phyloP scores from a whole-genome alignment of 108 stramenopile species.

The Bacterosira constricta region DNA sequence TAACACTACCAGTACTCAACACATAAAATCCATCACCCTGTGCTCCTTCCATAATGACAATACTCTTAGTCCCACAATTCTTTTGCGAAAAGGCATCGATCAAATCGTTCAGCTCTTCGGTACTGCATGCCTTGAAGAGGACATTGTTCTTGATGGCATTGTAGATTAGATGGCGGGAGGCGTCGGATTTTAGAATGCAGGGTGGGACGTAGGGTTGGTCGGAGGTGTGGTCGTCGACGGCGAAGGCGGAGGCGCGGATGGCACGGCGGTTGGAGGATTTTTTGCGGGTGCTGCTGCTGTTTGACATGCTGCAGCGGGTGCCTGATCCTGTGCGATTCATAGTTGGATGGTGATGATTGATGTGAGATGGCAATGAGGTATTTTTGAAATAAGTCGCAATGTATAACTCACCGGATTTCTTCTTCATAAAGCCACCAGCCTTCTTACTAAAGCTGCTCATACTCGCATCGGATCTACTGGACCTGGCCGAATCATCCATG shows the following conservation, averaged over 20 bases:
- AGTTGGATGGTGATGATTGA: too few species aligned
- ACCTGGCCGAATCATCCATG: too few species aligned
- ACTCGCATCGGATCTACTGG: too few species aligned
- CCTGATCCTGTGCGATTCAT: too few species aligned
- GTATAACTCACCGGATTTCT: too few species aligned
- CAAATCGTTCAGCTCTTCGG: slow-evolving; percentile 52
- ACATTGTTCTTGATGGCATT: slow-evolving; percentile 69
- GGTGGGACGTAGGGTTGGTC: slow-evolving; percentile 10
- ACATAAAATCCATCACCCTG: slow-evolving; percentile 75
- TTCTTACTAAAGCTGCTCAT: too few species aligned
- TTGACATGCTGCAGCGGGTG: too few species aligned
- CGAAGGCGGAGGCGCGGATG: not conserved
- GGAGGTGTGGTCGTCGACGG: not conserved
- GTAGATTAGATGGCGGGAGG: slow-evolving; percentile 57
- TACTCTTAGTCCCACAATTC: slow-evolving; percentile 17
- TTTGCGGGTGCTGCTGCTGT: too few species aligned
- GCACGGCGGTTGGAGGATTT: not conserved
- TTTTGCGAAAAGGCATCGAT: slow-evolving; percentile 57
- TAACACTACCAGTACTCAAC: slow-evolving; percentile 54
- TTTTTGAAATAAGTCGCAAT: too few species aligned
- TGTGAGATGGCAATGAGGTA: too few species aligned
- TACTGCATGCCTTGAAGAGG: slow-evolving; percentile 49
- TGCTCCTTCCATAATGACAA: slow-evolving; percentile 70
- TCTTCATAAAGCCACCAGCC: too few species aligned
- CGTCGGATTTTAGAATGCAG: slow-evolving; percentile 58